Conservation (phyloP, 2,329 filamentous ascomycete genomes). For the Leptographium flavum region DNA sequence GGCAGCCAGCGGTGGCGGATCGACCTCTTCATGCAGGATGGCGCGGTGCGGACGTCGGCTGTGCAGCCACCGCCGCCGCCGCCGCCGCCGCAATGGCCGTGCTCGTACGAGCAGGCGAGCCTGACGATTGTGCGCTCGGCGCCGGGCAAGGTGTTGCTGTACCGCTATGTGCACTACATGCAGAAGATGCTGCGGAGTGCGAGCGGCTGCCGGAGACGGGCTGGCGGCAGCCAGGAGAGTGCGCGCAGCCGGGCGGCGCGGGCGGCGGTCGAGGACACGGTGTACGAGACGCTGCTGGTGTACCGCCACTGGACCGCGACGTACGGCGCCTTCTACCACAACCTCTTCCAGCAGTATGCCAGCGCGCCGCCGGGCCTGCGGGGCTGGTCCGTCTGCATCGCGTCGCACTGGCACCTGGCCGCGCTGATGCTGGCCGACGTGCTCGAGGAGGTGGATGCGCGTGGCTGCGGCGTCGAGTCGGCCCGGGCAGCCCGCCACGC, state of each 20-base stretch:
- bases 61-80: background rate
- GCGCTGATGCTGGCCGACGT: constrained; percentile 39
- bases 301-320: constrained; percentile 40
- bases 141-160: constrained; percentile 44
- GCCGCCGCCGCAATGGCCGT: constrained; percentile 32
- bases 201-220: background rate
- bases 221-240: background rate
- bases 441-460: constrained; percentile 33
- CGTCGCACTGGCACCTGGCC: constrained; percentile 43
- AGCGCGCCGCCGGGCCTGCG: constrained; percentile 36
- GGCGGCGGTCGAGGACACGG: constrained; percentile 28
- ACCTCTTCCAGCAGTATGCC: constrained; percentile 34
- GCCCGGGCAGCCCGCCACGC: constrained; percentile 15
- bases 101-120: constrained; percentile 35
- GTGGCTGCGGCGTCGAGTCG: constrained; percentile 14
- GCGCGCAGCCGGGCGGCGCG: background rate
- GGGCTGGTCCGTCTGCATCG: constrained; percentile 44
- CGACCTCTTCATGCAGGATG: constrained; percentile 22
- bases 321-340: constrained; percentile 36
- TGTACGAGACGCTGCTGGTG: constrained; percentile 31
- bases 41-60: constrained; percentile 10
- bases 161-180: constrained; percentile 39
- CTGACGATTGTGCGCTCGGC: constrained; percentile 35
- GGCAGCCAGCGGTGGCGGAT: constrained; percentile 16
- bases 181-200: constrained; percentile 33